phyloP scores from a whole-genome alignment of 306 rosid species.

The Cicer cuneatum region DNA sequence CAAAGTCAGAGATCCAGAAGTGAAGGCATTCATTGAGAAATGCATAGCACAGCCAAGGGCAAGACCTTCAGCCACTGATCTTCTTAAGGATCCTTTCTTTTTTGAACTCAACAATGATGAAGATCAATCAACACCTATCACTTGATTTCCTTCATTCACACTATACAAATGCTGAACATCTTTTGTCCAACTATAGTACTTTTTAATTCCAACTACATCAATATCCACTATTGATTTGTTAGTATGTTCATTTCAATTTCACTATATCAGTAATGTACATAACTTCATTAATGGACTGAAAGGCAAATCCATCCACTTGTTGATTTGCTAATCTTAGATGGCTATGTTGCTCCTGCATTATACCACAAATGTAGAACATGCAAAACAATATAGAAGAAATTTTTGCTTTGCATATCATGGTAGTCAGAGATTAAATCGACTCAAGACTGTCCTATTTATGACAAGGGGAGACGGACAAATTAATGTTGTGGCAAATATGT shows the following conservation, averaged over 20 bases:
- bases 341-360: too few relatives aligned
- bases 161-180: background rate
- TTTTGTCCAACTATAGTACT: background rate
- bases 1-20: slow-evolving; percentile 68
- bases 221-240: slow-evolving; percentile 2
- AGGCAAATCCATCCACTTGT: too few relatives aligned
- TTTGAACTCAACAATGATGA: slow-evolving; percentile 57
- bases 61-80: slow-evolving; percentile 88
- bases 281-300: slow-evolving; percentile 26
- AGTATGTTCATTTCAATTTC: slow-evolving; percentile 34
- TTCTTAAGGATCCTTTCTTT: slow-evolving; percentile 85
- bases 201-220: slow-evolving; percentile 25
- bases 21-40: slow-evolving; percentile 78
- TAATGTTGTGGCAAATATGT: background rate
- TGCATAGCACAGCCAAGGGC: slow-evolving; percentile 86
- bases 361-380: too few relatives aligned
- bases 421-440: background rate
- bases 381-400: too few relatives aligned
- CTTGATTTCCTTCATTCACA: slow-evolving; percentile 37
- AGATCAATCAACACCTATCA: slow-evolving; percentile 39
- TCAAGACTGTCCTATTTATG: background rate
- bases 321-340: too few relatives aligned
- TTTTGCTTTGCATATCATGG: too few relatives aligned
- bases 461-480: background rate
- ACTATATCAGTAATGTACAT: slow-evolving; percentile 31